Conservation (phyloP, 139 green algal genomes). For the Micractinium conductrix region DNA sequence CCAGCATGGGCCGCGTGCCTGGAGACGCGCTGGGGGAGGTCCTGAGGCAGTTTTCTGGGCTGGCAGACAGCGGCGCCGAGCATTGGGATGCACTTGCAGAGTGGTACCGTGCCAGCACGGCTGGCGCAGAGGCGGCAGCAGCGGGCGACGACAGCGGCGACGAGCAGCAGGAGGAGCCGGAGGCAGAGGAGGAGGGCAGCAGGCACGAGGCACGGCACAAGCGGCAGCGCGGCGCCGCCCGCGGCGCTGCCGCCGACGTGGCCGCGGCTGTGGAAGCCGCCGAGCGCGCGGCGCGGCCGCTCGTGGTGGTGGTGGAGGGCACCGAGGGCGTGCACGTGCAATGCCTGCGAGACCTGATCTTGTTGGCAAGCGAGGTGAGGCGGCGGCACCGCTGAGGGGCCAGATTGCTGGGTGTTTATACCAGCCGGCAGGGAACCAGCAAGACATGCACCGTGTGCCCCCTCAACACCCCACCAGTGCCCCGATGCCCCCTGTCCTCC, state of each 20-base stretch:
- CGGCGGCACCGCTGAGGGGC: too few species aligned
- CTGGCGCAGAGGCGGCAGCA: neutral
- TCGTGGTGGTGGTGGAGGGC: constrained; percentile 63
- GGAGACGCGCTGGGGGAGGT: constrained; percentile 35
- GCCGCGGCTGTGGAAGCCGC: neutral
- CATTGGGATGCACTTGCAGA: constrained; percentile 19
- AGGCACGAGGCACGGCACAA: neutral
- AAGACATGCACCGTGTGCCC: too few species aligned
- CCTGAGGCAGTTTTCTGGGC: constrained; percentile 51
- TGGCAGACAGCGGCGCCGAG: constrained; percentile 32
- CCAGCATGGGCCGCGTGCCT: constrained; percentile 16
- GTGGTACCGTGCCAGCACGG: constrained; percentile 9
- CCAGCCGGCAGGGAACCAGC: too few species aligned
- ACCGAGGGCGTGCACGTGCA: constrained; percentile 41
- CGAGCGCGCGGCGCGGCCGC: constrained; percentile 29
- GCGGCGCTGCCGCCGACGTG: neutral
- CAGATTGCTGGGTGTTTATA: too few species aligned
- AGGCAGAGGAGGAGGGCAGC: neutral
- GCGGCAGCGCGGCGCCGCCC: neutral
- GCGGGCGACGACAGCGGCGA: neutral
- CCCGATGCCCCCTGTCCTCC: too few species aligned
- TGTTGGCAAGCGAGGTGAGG: constrained; percentile 45
- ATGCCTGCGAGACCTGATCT: constrained; percentile 52
- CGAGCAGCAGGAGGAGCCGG: neutral
- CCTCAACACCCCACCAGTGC: too few species aligned